Evolutionary conservation across 768 basidiomycete species (phyloP).

Genomic region (Suillus discolor): DNA sequence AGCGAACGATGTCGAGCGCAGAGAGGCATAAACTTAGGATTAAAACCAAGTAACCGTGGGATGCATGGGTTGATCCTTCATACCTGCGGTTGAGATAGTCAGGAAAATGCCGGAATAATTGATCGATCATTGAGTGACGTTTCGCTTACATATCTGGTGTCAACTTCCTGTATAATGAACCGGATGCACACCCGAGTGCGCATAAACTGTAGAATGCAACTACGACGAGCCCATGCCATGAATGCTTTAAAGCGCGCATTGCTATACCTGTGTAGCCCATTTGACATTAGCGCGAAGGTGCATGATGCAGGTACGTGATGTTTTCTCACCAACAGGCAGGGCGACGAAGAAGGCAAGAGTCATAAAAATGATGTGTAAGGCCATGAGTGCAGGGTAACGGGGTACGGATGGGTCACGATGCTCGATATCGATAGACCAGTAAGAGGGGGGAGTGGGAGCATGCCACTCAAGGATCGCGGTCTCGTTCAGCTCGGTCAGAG

Average conservation of each 20-base stretch:
- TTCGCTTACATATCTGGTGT: constrained; percentile 78
- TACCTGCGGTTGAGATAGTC: constrained; percentile 51
- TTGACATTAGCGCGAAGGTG: neutral
- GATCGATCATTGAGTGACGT: constrained; percentile 15
- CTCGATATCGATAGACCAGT: constrained; percentile 80
- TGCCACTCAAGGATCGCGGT: constrained; percentile 69
- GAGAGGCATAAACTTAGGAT: constrained; percentile 48
- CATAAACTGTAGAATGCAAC: constrained; percentile 63
- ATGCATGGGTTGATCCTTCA: constrained; percentile 60
- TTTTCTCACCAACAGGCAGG: constrained; percentile 71
- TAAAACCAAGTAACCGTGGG: constrained; percentile 62
- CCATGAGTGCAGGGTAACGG: constrained; percentile 71
- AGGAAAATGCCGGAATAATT: constrained; percentile 7
- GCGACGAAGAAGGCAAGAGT: constrained; percentile 79
- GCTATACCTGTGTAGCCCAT: constrained; percentile 61
- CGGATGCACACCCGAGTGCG: constrained; percentile 65
- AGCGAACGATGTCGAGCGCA: constrained; percentile 53
- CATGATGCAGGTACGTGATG: constrained; percentile 6
- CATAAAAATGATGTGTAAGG: constrained; percentile 75
- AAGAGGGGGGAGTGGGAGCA: constrained; percentile 74
- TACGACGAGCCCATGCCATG: constrained; percentile 60
- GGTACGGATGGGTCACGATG: constrained; percentile 42
- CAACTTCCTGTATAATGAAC: constrained; percentile 71
- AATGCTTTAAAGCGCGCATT: constrained; percentile 75
- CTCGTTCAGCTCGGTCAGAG: constrained; percentile 72